These are phyloP conservation scores for Solanum aculeatissimum DNA, from an alignment of 305 asterid species.

Conservation along the genomic window DNA sequence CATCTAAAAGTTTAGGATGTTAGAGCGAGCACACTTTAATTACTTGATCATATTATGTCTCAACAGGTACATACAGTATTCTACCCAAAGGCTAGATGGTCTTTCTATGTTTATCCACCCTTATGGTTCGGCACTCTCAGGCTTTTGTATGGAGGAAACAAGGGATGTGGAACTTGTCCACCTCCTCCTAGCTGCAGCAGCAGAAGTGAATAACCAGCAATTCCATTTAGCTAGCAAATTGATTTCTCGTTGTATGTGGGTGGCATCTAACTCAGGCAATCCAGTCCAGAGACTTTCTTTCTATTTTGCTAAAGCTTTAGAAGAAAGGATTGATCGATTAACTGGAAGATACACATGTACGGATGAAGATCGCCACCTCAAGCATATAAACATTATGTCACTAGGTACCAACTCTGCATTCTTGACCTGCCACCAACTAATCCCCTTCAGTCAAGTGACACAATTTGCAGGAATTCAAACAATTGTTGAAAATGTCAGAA, in stretches of 20 bases:
- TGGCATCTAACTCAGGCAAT: conserved; percentile 30
- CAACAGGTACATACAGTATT: conserved; percentile 36
- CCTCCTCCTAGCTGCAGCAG: conserved; percentile 43
- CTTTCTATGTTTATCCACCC: conserved; percentile 41
- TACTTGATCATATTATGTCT: not conserved
- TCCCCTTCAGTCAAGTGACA: conserved; percentile 41
- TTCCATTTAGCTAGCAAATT: conserved; percentile 27
- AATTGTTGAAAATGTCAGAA: conserved; percentile 28
- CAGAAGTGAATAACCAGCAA: conserved; percentile 15
- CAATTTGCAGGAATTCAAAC: conserved; percentile 49
- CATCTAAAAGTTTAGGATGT: not conserved
- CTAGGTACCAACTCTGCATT: conserved; percentile 27
- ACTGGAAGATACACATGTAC: conserved; percentile 8
- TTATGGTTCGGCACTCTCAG: conserved; percentile 28
- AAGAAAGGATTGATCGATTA: conserved; percentile 22
- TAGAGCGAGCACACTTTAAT: not conserved
- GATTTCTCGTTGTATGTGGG: conserved; percentile 28
- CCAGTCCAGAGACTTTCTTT: conserved; percentile 43
- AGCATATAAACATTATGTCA: conserved; percentile 6
- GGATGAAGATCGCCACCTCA: not conserved
- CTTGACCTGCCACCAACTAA: conserved; percentile 33
- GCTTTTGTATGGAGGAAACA: conserved; percentile 31
- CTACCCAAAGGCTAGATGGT: conserved; percentile 34
- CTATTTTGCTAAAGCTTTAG: conserved; percentile 40
- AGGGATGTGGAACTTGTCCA: conserved; percentile 39